Conservation (phyloP, 805 yeast species). For the Hanseniaspora thailandica region DNA sequence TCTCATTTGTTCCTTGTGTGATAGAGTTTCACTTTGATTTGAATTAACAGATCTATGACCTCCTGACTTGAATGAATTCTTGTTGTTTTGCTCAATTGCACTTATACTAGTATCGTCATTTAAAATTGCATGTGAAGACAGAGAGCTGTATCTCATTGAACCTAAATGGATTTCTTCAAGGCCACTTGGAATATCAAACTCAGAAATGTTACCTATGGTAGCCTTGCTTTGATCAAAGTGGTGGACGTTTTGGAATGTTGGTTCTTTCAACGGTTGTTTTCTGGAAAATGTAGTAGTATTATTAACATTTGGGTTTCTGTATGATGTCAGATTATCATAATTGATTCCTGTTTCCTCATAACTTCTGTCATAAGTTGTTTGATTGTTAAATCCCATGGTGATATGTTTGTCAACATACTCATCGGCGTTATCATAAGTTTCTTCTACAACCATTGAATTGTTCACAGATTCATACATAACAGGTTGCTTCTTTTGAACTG, state of each 20-base stretch:
- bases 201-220: neutral
- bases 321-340: neutral
- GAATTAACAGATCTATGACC: neutral
- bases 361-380: neutral
- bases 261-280: neutral
- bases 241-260: neutral
- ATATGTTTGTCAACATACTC: neutral
- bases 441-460: neutral
- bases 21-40: neutral
- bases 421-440: neutral
- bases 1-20: constrained; percentile 1
- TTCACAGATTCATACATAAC: neutral
- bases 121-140: constrained; percentile 1
- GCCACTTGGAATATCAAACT: neutral
- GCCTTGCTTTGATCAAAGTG: neutral
- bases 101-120: neutral
- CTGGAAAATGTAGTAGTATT: neutral
- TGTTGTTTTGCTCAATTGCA: neutral
- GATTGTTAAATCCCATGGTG: constrained; percentile 1
- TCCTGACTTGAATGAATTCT: neutral
- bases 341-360: neutral
- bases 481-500: neutral
- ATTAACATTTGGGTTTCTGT: neutral
- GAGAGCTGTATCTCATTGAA: constrained; percentile 11
- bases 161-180: neutral